These are phyloP conservation scores for Phytophthora ohioensis DNA, from an alignment of 352 stramenopile species.

Conservation along the genomic window DNA sequence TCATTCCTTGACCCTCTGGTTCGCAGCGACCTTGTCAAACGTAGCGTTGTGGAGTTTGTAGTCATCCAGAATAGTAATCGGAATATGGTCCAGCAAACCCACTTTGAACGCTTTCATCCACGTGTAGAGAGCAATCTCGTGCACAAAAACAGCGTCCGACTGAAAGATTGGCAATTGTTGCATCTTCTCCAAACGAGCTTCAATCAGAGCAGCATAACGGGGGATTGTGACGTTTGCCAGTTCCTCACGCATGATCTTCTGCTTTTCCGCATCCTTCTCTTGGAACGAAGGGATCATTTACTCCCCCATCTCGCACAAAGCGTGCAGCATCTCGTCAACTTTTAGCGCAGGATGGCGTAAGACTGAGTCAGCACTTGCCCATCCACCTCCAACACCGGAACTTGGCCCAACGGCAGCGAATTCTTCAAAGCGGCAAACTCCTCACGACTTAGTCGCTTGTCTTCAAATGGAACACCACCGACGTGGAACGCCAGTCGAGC, in stretches of 20 bases:
- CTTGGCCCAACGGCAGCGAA: constrained; percentile 54
- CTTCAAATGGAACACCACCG: constrained; percentile 63
- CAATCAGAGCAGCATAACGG: constrained; percentile 35
- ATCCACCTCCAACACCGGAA: constrained; percentile 65
- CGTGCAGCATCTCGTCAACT: constrained; percentile 65
- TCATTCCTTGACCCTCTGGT: constrained; percentile 42
- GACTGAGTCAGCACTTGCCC: constrained; percentile 64
- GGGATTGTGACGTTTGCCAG: constrained; percentile 41
- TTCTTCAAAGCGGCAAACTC: constrained; percentile 52
- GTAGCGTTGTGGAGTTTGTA: constrained; percentile 40
- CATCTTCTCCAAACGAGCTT: constrained; percentile 46
- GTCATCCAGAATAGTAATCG: constrained; percentile 35
- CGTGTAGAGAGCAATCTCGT: constrained; percentile 47
- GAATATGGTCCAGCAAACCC: constrained; percentile 52
- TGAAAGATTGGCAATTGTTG: constrained; percentile 44
- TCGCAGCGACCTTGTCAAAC: constrained; percentile 39
- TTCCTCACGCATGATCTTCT: constrained; percentile 44
- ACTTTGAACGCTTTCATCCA: constrained; percentile 36
- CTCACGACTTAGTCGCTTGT: constrained; percentile 50
- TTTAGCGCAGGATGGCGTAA: constrained; percentile 69
- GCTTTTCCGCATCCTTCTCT: constrained; percentile 49
- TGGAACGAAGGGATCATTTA: constrained; percentile 37
- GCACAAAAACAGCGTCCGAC: constrained; percentile 39
- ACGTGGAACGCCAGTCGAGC: constrained; percentile 63
- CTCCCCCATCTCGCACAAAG: constrained; percentile 42